These are phyloP conservation scores for Funneliformis caledonium DNA, from an alignment of 371 early-diverging fungal species.

Conservation along the genomic window DNA sequence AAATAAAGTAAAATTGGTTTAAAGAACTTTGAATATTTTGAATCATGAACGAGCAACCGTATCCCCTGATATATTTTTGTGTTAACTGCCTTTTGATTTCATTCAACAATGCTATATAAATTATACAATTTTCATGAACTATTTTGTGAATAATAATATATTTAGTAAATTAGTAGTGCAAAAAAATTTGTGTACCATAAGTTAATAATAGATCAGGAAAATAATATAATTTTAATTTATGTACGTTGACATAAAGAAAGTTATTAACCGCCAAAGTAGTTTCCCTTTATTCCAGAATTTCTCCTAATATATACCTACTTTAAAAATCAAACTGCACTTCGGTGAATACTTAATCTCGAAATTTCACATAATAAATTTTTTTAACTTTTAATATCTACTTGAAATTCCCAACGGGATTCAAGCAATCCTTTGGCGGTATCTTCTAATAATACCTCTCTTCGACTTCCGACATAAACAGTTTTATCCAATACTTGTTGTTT, in stretches of 20 bases:
- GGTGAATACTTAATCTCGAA: too few species aligned
- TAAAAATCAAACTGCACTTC: neutral
- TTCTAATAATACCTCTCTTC: slow-evolving; percentile 77
- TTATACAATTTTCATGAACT: neutral
- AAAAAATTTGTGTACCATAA: neutral
- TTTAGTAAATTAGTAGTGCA: neutral
- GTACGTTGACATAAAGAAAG: neutral
- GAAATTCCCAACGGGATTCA: slow-evolving; percentile 76
- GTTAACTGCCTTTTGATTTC: neutral
- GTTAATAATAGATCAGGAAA: neutral
- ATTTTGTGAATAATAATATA: neutral
- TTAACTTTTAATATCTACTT: slow-evolving; percentile 45
- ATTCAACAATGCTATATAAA: slow-evolving; percentile 3
- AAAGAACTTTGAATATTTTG: neutral
- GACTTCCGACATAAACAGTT: slow-evolving; percentile 73
- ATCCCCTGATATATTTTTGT: too few species aligned
- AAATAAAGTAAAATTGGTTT: neutral
- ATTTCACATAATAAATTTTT: neutral
- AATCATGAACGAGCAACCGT: neutral
- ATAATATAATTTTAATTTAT: neutral
- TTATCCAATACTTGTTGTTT: slow-evolving; percentile 83
- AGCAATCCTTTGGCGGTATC: slow-evolving; percentile 80
- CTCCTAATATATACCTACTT: neutral
- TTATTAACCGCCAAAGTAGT: neutral
- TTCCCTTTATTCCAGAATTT: neutral